Evolutionary conservation across 2,329 filamentous ascomycete species (phyloP), one percentile per base, ranked within the genome.

Genomic region (Leptographium lundbergii): DNA sequence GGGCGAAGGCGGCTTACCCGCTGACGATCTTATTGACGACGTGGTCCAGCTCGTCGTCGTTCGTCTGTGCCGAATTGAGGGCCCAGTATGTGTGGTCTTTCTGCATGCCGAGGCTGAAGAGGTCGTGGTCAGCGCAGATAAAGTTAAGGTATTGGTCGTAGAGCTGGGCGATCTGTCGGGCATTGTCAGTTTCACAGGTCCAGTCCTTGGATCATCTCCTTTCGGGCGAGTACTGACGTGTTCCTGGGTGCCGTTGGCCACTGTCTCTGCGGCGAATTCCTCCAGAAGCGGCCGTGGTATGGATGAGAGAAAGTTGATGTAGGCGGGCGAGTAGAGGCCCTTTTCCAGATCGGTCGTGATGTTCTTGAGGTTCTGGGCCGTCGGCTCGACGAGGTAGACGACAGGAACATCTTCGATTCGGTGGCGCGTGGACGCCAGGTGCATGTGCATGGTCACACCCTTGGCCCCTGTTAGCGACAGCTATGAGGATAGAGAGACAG

Each of bases 111-210:
- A 99, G 76, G 68, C 89, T 96, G 74, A 99, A 99, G 5, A 99
- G 78, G 70, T 97, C 92, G 6, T 92, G 91, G 70, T 99, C 94
- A 39, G 89, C 89, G 50, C 97, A 92, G 63, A 97, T 88, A 68
- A 97, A 99, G 73, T 99, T 97, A 58, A 99, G 78, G 69, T 97
- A 97, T 70, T 99, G 94, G 70, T 99, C 94, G 67, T 86, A 99
- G 7, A 99, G 82, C 68, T 96, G 91, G 2, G 91, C 86, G 63
- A 99, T 91, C 67, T 88, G 85, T 0, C 24, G 13, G 14, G 4
- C 34, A 45, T 3, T n/a, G 42, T 51, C 29, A 57, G 39, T 27
- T 14, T 50, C 11, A 13, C 34, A 19, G 19, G 39, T 50, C 9
- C 14, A 4, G 13, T 34, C 19, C 6, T 27, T 22, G 7, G 24